Evolutionary conservation across 768 basidiomycete species (phyloP).

Genomic region (Trametopsis cervina): DNA sequence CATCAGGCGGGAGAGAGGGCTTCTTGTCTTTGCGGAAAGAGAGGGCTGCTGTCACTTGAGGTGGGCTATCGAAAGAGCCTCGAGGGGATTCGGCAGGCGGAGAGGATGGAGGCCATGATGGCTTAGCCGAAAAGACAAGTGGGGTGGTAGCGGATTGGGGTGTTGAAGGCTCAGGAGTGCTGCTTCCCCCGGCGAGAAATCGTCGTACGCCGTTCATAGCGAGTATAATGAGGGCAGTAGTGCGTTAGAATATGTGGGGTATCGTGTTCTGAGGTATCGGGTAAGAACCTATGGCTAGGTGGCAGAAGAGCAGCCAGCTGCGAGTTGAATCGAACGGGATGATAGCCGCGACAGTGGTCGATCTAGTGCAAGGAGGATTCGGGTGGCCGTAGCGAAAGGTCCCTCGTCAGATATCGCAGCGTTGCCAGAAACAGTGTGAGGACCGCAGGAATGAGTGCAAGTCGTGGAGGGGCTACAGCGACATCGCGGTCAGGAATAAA

Average conservation of each 20-base stretch:
- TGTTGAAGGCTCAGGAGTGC: conserved; percentile 7
- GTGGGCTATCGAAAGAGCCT: conserved; percentile 23
- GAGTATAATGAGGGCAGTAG: not conserved
- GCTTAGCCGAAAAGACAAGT: conserved; percentile 24
- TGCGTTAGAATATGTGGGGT: conserved; percentile 9
- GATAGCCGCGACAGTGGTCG: not conserved
- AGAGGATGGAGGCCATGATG: conserved; percentile 43
- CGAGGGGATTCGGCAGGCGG: conserved; percentile 12
- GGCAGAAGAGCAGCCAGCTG: conserved; percentile 10
- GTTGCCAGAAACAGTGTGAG: no score
- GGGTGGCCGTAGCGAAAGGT: no score
- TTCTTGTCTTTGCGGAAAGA: conserved; percentile 48
- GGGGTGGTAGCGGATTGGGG: conserved; percentile 17
- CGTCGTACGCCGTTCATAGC: conserved; percentile 29
- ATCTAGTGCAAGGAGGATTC: not conserved
- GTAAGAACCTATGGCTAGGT: not conserved
- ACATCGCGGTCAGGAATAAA: not conserved
- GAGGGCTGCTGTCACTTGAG: conserved; percentile 35
- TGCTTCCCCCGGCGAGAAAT: conserved; percentile 17
- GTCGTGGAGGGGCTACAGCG: not conserved
- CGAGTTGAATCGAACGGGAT: not conserved
- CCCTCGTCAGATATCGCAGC: no score
- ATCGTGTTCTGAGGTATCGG: conserved; percentile 12
- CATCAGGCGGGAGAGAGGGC: conserved; percentile 24
- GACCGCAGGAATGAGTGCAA: not conserved